Percentiles rank a stretch among this genome's conserved stretches.
Conservation (phyloP, 768 basidiomycete species). For the Serpula lacrymans region DNA sequence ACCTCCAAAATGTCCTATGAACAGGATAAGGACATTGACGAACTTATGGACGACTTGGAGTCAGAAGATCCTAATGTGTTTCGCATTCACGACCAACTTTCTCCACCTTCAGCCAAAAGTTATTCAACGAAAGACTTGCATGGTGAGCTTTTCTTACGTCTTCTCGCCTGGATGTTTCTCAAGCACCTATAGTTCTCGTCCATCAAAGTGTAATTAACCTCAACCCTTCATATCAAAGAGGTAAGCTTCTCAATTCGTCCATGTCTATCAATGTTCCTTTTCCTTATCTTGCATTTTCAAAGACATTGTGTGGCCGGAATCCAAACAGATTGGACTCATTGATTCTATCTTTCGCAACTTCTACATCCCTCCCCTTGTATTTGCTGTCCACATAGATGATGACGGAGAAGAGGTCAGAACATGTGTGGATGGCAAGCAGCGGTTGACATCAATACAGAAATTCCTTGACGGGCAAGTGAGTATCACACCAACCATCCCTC, state of each 20-base stretch:
- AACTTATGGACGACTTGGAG: constrained; percentile 44
- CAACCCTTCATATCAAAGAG: constrained; percentile 71
- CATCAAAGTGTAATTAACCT: constrained; percentile 70
- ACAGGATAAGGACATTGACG: constrained; percentile 42
- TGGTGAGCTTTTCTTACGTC: constrained; percentile 28
- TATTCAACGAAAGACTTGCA: constrained; percentile 46
- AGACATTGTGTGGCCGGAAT: constrained; percentile 78
- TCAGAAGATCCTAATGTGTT: constrained; percentile 39
- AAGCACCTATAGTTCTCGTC: constrained; percentile 46
- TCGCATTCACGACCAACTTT: constrained; percentile 39
- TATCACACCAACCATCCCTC: background rate
- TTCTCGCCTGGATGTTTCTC: background rate
- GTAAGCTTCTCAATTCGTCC: constrained; percentile 30
- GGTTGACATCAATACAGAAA: constrained; percentile 44
- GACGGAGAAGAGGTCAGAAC: constrained; percentile 38
- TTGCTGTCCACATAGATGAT: constrained; percentile 38
- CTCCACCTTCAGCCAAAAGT: constrained; percentile 36
- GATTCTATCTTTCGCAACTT: constrained; percentile 53
- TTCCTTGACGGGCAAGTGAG: constrained; percentile 46
- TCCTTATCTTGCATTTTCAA: background rate
- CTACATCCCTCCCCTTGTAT: constrained; percentile 51
- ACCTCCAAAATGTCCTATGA: constrained; percentile 10
- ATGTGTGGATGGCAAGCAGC: constrained; percentile 54
- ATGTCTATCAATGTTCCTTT: background rate
- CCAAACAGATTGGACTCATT: constrained; percentile 56